Percentiles rank a stretch among this genome's conserved stretches.
Conservation (phyloP, 257 asterid genomes). For the Solanum tarijense region DNA sequence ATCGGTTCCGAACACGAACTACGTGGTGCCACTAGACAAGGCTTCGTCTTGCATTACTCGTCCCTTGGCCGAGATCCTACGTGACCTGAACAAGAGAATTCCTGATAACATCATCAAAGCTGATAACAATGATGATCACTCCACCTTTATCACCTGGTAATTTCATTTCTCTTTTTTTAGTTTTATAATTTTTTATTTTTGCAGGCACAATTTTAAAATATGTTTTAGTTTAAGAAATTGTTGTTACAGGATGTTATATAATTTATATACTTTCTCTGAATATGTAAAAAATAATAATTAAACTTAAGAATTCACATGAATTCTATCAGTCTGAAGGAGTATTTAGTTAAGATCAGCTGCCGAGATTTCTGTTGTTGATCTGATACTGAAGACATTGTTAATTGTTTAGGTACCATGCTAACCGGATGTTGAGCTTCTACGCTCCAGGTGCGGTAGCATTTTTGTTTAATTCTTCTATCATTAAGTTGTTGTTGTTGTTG, state of each 20-base stretch:
- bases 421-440: conserved; percentile 94
- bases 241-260: not conserved
- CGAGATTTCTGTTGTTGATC: not conserved
- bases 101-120: conserved; percentile 78
- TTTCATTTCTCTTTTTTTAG: not conserved
- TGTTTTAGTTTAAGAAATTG: not conserved
- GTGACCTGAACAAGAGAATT: conserved; percentile 87
- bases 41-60: conserved; percentile 66
- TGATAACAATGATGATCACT: conserved; percentile 24
- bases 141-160: conserved; percentile 76
- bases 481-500: not conserved
- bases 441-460: conserved; percentile 64
- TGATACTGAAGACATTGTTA: conserved; percentile 8
- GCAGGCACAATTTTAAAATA: not conserved
- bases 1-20: conserved; percentile 59
- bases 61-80: conserved; percentile 87
- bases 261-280: not conserved
- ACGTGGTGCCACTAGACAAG: conserved; percentile 87
- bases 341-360: not conserved
- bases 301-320: not conserved
- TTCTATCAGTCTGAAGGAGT: not conserved
- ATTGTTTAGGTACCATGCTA: conserved; percentile 85
- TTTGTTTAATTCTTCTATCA: not conserved
- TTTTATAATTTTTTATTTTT: not conserved
- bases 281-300: not conserved